phyloP scores from a whole-genome alignment of 257 asterid genomes.

The Lycium ferocissimum region DNA sequence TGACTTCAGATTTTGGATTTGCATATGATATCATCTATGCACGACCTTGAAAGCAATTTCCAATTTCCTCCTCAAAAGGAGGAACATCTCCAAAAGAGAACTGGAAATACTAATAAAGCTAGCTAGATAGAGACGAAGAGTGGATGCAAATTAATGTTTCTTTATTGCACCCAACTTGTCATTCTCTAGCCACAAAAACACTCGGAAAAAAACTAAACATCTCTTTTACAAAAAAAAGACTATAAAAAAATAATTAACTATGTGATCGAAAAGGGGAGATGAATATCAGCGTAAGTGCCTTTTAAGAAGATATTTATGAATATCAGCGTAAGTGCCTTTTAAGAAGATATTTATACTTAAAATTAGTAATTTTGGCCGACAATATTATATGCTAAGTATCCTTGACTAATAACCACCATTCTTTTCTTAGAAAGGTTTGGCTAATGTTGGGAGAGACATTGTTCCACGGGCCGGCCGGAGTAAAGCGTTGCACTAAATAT shows the following conservation, averaged over 20 bases:
- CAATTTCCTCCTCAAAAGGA: slow-evolving; percentile 2
- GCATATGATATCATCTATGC: not conserved
- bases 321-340: not conserved
- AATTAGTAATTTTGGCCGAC: not conserved
- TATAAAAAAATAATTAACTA: not conserved
- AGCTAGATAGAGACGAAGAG: slow-evolving; percentile 7
- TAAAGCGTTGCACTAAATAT: no score
- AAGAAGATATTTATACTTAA: not conserved
- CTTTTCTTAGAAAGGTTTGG: slow-evolving; percentile 18
- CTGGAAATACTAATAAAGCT: not conserved
- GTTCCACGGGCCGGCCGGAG: not conserved
- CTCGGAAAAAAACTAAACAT: not conserved
- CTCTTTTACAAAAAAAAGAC: not conserved
- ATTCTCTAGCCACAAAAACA: slow-evolving; percentile 19
- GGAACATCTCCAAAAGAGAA: slow-evolving; percentile 9
- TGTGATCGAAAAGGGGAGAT: not conserved
- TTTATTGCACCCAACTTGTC: slow-evolving; percentile 14
- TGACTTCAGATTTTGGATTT: not conserved
- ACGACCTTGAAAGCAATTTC: slow-evolving; percentile 20
- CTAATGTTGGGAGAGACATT: not conserved
- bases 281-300: slow-evolving; percentile 12
- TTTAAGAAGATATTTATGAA: not conserved
- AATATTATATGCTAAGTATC: not conserved
- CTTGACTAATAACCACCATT: slow-evolving; percentile 13
- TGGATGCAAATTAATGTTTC: slow-evolving; percentile 16